Evolutionary conservation across 208 protist genomes (phyloP).

Genomic region (Wallacemonas sp.): DNA sequence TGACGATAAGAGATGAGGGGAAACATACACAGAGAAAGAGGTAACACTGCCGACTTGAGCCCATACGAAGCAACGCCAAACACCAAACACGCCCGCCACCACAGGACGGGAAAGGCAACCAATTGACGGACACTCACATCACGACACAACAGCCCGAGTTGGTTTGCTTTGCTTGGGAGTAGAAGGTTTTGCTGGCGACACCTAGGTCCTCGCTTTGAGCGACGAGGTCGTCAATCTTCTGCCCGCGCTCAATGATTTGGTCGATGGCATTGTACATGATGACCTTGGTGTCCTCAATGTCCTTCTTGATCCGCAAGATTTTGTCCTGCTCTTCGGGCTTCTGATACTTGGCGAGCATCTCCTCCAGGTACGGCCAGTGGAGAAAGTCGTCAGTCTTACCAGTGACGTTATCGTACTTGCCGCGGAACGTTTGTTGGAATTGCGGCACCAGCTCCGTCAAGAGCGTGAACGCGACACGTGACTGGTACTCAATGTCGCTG

Average conservation of each 20-base stretch:
- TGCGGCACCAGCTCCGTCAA: constrained; percentile 66
- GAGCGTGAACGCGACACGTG: constrained; percentile 86
- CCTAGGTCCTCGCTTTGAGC: constrained; percentile 80
- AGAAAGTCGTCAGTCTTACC: constrained; percentile 76
- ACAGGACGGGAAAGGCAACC: no score
- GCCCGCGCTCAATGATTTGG: constrained; percentile 84
- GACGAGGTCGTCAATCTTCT: constrained; percentile 92
- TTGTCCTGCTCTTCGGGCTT: constrained; percentile 91
- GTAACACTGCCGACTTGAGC: no score
- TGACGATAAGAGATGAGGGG: no score
- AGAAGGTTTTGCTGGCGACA: constrained; percentile 90
- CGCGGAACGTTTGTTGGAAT: constrained; percentile 85
- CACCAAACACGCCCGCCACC: no score
- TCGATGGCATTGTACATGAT: constrained; percentile 94
- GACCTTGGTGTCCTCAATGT: constrained; percentile 92
- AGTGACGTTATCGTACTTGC: constrained; percentile 70
- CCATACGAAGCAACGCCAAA: no score
- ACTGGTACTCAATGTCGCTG: constrained; percentile 87
- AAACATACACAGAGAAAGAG: no score
- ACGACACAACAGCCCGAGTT: constrained; percentile 87
- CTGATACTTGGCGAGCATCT: constrained; percentile 85
- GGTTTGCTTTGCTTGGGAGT: constrained; percentile 88
- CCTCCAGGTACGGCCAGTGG: constrained; percentile 70
- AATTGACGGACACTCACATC: no score
- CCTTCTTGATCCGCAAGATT: constrained; percentile 85